Base-by-base conservation (phyloP, 2,329 filamentous ascomycete genomes). In the Acephala macrosclerotiorum region DNA sequence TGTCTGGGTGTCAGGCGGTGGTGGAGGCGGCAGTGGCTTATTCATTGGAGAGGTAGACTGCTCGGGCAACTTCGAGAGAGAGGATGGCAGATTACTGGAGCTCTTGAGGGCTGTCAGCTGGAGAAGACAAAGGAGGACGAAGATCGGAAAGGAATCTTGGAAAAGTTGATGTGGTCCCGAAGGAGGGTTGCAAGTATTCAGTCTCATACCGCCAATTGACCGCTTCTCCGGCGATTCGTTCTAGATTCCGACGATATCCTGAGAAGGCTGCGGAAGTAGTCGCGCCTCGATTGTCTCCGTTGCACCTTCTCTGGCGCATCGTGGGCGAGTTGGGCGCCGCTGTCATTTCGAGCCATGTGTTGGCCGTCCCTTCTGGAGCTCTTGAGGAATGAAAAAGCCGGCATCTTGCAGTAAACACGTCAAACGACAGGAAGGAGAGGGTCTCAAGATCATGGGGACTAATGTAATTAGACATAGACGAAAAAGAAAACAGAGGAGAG, bases 11-110 rank as follows among this genome's bases (percentile, higher is more conserved):
- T 64, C 63, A 25, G 69, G 66, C 45, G 64, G 60, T 68, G 85
- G 85, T 60, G 85, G 83, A 55, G 81, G 84, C 47, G 86, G 86
- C 59, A 88, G 79, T 56, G 85, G 85, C 76, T 88, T 88, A 75
- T 87, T 86, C 58, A 63, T 61, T 22, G 65, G 65, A 55, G 68
- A 68, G 9, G 59, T 59, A 36, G 60, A 63, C 3, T 49, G 42
- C 26, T 66, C 65, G 35, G 67, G 45, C 11, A 66, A 63, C 18
- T 53, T 62, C 9, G 68, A 63, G 29, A 9, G 60, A 42, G 45
- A 51, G 33, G 45, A 40, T 45, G 36, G 29, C 36, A 29, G 26
- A 57, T n/a, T 61, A 51, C 40, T 61, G 11, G 42, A 25, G 33
- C 20, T 36, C 55, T 60, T 61, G 51, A 18, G 45, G 47, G n/a